Percentiles rank a stretch among this genome's conserved stretches.
Conservation (phyloP, 345 rosid species). For the Alliaria petiolata region DNA sequence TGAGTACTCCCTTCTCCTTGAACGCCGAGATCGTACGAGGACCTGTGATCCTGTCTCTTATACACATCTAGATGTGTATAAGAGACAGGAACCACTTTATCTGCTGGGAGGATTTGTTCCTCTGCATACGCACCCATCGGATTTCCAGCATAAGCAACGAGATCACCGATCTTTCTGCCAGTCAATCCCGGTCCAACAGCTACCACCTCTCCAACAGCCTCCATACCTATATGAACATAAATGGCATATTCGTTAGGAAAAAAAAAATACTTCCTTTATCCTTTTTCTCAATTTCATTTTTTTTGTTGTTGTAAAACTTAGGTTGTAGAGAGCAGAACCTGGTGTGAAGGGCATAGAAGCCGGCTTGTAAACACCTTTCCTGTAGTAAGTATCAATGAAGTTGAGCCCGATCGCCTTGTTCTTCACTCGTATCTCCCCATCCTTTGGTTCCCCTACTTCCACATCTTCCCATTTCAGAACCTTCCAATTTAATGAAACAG, state of each 20-base stretch:
- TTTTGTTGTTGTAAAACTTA: neutral
- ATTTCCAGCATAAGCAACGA: conserved; percentile 77
- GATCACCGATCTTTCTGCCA: conserved; percentile 72
- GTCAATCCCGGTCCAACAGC: conserved; percentile 85
- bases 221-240: conserved; percentile 51
- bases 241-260: neutral
- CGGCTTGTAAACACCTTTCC: conserved; percentile 81
- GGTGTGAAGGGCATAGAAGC: conserved; percentile 72
- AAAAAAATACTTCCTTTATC: no score
- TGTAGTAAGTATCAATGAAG: conserved; percentile 77
- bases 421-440: conserved; percentile 78
- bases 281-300: neutral
- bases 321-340: conserved; percentile 43
- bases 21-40: conserved; percentile 95
- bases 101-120: conserved; percentile 85
- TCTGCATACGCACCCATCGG: conserved; percentile 84
- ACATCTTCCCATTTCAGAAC: conserved; percentile 92
- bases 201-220: conserved; percentile 84
- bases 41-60: conserved; percentile 87
- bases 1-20: conserved; percentile 96
- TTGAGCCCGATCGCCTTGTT: conserved; percentile 85
- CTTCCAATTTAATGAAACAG: conserved; percentile 29
- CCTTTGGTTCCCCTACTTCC: conserved; percentile 78
- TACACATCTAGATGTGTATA: no score
- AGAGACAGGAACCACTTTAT: conserved; percentile 81